A percentile compares a stretch with the other conserved stretches of the same genome.
phyloP scores from a whole-genome alignment of 2,329 filamentous ascomycete genomes.

The Xylaria sp. region DNA sequence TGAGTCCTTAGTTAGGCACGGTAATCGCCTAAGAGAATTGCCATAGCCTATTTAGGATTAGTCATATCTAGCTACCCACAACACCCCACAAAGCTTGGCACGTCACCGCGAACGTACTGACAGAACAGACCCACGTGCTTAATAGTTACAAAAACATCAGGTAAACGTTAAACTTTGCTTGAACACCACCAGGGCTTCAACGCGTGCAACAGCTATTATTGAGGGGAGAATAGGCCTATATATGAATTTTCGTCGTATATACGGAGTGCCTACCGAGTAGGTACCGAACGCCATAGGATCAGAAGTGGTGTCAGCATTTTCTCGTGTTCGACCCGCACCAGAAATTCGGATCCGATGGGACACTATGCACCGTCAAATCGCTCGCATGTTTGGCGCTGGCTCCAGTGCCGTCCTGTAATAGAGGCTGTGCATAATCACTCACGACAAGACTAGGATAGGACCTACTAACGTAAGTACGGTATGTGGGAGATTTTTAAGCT shows the following conservation, averaged over 20 bases:
- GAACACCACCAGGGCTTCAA: neutral
- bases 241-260: neutral
- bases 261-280: neutral
- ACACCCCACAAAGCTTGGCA: neutral
- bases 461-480: neutral
- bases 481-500: neutral
- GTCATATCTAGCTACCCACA: neutral
- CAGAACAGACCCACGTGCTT: neutral
- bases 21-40: neutral
- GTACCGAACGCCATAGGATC: neutral
- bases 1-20: no score
- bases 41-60: neutral
- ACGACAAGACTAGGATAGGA: neutral
- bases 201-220: neutral
- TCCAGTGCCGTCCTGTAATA: neutral
- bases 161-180: neutral
- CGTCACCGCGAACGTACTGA: neutral
- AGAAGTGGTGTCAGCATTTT: slow-evolving; percentile 19
- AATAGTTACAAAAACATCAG: neutral
- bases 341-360: neutral
- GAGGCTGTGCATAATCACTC: slow-evolving; percentile 14
- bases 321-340: slow-evolving; percentile 21
- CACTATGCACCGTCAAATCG: slow-evolving; percentile 1
- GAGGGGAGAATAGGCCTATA: neutral
- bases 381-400: neutral